phyloP scores from a whole-genome alignment of 129 eudicot species.

The Centrapalus pauciflorus region DNA sequence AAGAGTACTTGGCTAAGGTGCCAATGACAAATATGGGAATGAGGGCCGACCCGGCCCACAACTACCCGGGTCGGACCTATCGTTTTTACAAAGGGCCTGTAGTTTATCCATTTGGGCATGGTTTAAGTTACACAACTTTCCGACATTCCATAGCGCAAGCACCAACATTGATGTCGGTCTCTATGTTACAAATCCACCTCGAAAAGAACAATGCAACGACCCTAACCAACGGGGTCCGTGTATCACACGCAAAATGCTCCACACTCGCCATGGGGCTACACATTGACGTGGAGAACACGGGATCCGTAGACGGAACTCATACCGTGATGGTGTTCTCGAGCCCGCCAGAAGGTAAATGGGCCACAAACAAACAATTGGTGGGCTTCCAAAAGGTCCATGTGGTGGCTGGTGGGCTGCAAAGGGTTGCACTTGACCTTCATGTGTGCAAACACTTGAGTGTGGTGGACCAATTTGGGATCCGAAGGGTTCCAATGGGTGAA shows the following conservation, averaged over 20 bases:
- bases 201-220: conserved; percentile 38
- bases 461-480: conserved; percentile 63
- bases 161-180: conserved; percentile 44
- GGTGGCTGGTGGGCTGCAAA: conserved; percentile 50
- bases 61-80: conserved; percentile 94
- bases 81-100: conserved; percentile 88
- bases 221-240: conserved; percentile 42
- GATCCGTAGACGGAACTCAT: conserved; percentile 75
- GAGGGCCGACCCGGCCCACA: conserved; percentile 72
- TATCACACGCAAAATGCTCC: conserved; percentile 57
- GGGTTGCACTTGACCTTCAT: conserved; percentile 51
- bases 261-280: conserved; percentile 44
- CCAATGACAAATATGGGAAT: conserved; percentile 88
- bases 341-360: conserved; percentile 50
- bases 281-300: conserved; percentile 69
- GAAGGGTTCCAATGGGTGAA: conserved; percentile 90
- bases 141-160: conserved; percentile 50
- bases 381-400: conserved; percentile 83
- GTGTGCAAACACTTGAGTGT: conserved; percentile 79
- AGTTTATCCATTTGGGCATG: conserved; percentile 76
- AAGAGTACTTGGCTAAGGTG: conserved; percentile 55
- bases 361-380: conserved; percentile 51
- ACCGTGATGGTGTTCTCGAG: conserved; percentile 63
- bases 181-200: conserved; percentile 31
- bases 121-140: conserved; percentile 74